phyloP scores from a whole-genome alignment of 139 green algal genomes.

The Chlorella sorokiniana region DNA sequence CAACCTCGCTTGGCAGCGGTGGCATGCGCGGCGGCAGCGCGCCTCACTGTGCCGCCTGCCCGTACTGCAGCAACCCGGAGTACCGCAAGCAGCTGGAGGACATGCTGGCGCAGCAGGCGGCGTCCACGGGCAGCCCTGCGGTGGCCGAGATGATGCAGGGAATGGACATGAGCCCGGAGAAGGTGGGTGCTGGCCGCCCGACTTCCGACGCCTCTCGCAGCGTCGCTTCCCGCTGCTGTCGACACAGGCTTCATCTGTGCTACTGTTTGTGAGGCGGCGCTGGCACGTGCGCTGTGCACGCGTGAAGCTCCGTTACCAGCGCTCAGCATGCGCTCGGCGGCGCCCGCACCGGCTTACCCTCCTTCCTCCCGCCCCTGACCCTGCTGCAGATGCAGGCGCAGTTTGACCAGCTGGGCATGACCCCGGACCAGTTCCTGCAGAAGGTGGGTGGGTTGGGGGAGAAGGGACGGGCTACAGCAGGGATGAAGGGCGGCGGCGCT shows the following conservation, averaged over 20 bases:
- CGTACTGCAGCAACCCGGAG: slow-evolving; percentile 61
- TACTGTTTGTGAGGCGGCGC: too few species aligned
- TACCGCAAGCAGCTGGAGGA: slow-evolving; percentile 35
- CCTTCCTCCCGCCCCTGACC: background rate
- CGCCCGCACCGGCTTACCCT: background rate
- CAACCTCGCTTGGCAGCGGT: too few species aligned
- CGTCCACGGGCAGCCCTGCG: slow-evolving; percentile 1
- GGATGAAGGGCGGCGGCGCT: too few species aligned
- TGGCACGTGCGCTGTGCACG: background rate
- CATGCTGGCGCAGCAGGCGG: slow-evolving; percentile 33
- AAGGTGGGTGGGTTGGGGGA: slow-evolving; percentile 45
- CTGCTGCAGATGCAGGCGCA: slow-evolving; percentile 71
- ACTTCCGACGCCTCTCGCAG: too few species aligned
- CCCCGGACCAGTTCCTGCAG: slow-evolving; percentile 78
- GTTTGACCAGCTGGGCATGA: slow-evolving; percentile 79
- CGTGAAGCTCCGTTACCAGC: too few species aligned
- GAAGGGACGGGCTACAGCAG: background rate
- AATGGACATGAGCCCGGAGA: slow-evolving; percentile 42
- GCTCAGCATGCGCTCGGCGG: too few species aligned
- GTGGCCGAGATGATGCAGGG: slow-evolving; percentile 52
- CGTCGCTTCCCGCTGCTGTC: too few species aligned
- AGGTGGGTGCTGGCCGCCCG: slow-evolving; percentile 4
- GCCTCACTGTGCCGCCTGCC: too few species aligned
- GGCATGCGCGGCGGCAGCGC: too few species aligned
- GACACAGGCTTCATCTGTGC: too few species aligned